These are phyloP conservation scores for Hypsizygus marmoreus DNA, from an alignment of 768 basidiomycete genomes.

Conservation along the genomic window DNA sequence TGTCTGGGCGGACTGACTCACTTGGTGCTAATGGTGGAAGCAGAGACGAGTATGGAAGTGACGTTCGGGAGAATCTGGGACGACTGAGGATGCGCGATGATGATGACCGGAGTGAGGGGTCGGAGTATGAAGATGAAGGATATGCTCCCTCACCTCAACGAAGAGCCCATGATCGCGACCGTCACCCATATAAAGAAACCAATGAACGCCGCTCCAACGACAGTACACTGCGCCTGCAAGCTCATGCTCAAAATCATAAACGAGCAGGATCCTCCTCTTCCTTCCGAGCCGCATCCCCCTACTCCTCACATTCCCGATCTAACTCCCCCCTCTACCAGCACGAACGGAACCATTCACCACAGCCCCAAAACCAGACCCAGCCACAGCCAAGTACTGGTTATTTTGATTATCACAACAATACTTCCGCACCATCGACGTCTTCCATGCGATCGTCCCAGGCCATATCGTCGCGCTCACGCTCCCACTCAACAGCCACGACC, in stretches of 20 bases:
- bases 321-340: conserved; percentile 35
- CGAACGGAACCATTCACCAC: conserved; percentile 34
- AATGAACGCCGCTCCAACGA: conserved; percentile 42
- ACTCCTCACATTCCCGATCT: conserved; percentile 44
- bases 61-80: conserved; percentile 53
- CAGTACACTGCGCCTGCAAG: conserved; percentile 39
- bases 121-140: conserved; percentile 66
- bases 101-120: conserved; percentile 58
- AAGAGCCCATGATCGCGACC: conserved; percentile 34
- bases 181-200: conserved; percentile 39
- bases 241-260: conserved; percentile 50
- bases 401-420: conserved; percentile 25
- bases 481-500: conserved; percentile 51
- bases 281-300: conserved; percentile 40
- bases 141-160: conserved; percentile 47
- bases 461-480: conserved; percentile 54
- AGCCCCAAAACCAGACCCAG: too few species aligned
- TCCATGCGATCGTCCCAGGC: conserved; percentile 57
- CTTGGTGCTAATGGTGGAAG: conserved; percentile 25
- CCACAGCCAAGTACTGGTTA: conserved; percentile 27
- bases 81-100: conserved; percentile 48
- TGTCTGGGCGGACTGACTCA: conserved; percentile 37
- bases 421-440: conserved; percentile 46
- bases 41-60: conserved; percentile 37
- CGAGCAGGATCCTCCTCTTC: conserved; percentile 53